Evolutionary conservation across 148 eudicot species (phyloP), one percentile per base, ranked within the genome.

Genomic region (Fagopyrum tataricum): DNA sequence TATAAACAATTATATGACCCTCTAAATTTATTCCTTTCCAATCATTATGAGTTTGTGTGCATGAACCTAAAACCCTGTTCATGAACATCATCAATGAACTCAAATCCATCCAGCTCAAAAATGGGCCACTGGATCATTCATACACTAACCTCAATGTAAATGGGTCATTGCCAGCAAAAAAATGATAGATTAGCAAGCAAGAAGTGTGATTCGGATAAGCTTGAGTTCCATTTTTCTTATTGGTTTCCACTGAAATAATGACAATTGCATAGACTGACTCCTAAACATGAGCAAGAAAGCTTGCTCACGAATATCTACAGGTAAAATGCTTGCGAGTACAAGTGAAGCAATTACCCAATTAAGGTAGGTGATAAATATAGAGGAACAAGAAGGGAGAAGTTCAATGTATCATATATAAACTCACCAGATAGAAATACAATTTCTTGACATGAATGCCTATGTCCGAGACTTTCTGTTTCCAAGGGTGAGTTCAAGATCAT

Each of bases 401-500:
- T 31, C 68, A 64, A 37, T 64, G 43, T 37, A 64, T 4, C 42
- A 64, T 14, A 4, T 64, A 64, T 18, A 18, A 56, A 26, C 42
- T 64, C 69, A 64, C 69, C 69, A 64, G 43, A 64, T 64, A 31
- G 43, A 64, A 64, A 20, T 4, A 61, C 40, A 11, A 6, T 61
- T 61, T 66, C 44, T 26, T 62, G 68, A 62, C 7, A 9, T n/a
- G 71, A 41, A 67, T 13, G 13, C 49, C 37, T 70, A 70, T 71
- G 71, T 80, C 69, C 87, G 78, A 18, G 87, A 37, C 20, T 78
- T 85, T 23, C 91, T 91, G 72, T 80, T 86, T 79, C 95, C 98
- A 58, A 94, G 96, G 12, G 98, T 94, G 76, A 94, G 98, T 75
- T 94, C 98, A 73, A 94, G 85, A 79, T 94, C 98, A 71, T 94